These are phyloP conservation scores for Cryptococcus sp. DNA, from an alignment of 1,284 basidiomycete species.

Conservation along the genomic window DNA sequence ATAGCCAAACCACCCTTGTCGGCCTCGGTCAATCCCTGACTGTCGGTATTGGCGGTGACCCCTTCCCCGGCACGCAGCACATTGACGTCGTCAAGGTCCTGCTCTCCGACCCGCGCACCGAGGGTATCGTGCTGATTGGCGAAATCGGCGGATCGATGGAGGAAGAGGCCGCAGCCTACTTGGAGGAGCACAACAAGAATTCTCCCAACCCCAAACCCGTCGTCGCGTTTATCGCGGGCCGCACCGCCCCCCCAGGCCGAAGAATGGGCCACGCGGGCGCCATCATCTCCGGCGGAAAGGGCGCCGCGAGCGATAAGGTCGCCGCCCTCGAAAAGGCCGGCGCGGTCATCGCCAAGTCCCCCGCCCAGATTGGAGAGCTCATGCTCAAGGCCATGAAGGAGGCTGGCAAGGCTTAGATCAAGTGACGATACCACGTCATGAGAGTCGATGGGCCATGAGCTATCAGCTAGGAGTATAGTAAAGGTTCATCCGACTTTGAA, in stretches of 20 bases:
- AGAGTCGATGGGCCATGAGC: too few relatives aligned
- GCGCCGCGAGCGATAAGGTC: constrained; percentile 94
- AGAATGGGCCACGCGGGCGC: constrained; percentile 99
- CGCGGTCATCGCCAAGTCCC: constrained; percentile 90
- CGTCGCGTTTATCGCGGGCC: constrained; percentile 96
- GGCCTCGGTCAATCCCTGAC: constrained; percentile 96
- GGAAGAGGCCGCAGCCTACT: constrained; percentile 96
- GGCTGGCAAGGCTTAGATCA: constrained; percentile 69
- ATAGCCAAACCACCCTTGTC: constrained; percentile 83
- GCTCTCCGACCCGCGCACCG: constrained; percentile 87
- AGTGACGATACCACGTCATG: too few relatives aligned
- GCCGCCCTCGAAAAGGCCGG: constrained; percentile 91
- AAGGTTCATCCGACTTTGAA: too few relatives aligned
- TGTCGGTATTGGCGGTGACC: constrained; percentile 98
- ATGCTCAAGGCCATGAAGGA: constrained; percentile 88
- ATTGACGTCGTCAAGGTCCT: constrained; percentile 96
- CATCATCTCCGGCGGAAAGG: constrained; percentile 97
- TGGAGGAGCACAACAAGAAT: constrained; percentile 90
- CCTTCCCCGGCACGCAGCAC: constrained; percentile 85
- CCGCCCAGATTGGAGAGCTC: constrained; percentile 86
- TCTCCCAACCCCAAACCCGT: constrained; percentile 88
- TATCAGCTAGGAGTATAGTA: too few relatives aligned
- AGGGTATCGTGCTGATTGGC: constrained; percentile 97
- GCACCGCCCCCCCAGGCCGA: constrained; percentile 94
- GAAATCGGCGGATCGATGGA: constrained; percentile 99